These are phyloP conservation scores for Chaetothyriales sp. DNA, from an alignment of 2,329 filamentous ascomycete species.

Conservation along the genomic window DNA sequence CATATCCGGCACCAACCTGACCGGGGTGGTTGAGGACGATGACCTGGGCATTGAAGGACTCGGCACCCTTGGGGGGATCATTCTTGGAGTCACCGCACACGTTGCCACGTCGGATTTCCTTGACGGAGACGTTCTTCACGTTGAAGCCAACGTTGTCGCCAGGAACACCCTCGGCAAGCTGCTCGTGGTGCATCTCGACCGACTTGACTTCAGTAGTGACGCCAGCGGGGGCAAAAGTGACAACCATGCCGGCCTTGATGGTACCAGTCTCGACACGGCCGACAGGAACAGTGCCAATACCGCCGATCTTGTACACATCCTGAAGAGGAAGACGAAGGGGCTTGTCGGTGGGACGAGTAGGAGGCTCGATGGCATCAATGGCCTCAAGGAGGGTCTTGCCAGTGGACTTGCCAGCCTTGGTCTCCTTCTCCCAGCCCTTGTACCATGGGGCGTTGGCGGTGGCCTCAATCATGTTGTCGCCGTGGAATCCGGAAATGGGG, in stretches of 20 bases:
- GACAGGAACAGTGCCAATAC: constrained; percentile 99
- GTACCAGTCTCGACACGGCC: constrained; percentile 99
- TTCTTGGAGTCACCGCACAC: constrained; percentile 99
- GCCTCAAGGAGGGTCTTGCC: constrained; percentile 99
- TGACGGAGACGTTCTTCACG: constrained; percentile 99
- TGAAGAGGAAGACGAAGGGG: constrained; percentile 99
- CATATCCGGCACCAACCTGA: constrained; percentile 98
- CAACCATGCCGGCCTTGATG: constrained; percentile 71
- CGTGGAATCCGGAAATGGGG: constrained; percentile 99
- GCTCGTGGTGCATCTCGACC: constrained; percentile 99
- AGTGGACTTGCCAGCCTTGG: constrained; percentile 66
- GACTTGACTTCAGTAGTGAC: constrained; percentile 99
- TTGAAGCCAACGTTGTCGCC: constrained; percentile 99
- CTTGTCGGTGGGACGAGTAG: constrained; percentile 92
- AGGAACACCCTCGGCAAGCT: constrained; percentile 84
- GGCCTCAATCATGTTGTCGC: constrained; percentile 94
- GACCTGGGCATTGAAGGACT: constrained; percentile 98
- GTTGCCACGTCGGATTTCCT: constrained; percentile 99
- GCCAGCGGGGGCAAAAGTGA: constrained; percentile 95
- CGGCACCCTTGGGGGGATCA: constrained; percentile 77
- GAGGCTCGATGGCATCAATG: constrained; percentile 89
- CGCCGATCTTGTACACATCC: constrained; percentile 99
- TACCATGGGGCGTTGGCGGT: constrained; percentile 98
- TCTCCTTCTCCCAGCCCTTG: constrained; percentile 99
- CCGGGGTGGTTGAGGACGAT: constrained; percentile 99